Conservation (phyloP, 176 grass and related monocot genomes). For the Aechmea fasciata region DNA sequence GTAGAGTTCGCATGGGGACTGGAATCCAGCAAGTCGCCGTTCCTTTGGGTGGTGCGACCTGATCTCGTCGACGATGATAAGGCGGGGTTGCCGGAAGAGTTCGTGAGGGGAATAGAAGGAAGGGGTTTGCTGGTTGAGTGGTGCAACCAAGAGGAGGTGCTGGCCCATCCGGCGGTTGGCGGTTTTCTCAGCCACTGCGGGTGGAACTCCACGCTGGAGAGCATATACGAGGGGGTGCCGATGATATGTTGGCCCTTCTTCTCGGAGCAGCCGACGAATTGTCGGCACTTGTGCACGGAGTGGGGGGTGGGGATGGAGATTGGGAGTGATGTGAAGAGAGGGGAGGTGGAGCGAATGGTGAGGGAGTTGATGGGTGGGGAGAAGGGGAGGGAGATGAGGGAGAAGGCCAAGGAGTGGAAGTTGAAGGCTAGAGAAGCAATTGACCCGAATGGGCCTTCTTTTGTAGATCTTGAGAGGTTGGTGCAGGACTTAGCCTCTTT, state of each 20-base stretch:
- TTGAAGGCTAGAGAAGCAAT: not conserved
- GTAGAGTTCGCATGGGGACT: slow-evolving; percentile 13
- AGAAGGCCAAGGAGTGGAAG: slow-evolving; percentile 2
- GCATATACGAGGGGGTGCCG: not conserved
- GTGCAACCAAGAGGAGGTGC: slow-evolving; percentile 9
- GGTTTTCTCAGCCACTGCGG: slow-evolving; percentile 16
- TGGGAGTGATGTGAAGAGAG: slow-evolving; percentile 12
- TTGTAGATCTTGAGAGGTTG: not conserved
- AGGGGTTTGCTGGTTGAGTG: not conserved
- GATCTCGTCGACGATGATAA: not conserved
- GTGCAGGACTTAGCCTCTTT: not conserved
- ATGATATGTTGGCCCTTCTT: slow-evolving; percentile 26
- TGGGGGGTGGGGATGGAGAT: slow-evolving; percentile 20
- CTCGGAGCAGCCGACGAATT: slow-evolving; percentile 7
- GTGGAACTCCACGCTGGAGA: slow-evolving; percentile 18
- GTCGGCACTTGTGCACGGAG: not conserved
- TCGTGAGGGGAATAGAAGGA: not conserved
- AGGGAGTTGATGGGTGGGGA: slow-evolving; percentile 15
- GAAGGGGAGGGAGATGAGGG: slow-evolving; percentile 17
- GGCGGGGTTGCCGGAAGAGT: not conserved
- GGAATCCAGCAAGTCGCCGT: not conserved
- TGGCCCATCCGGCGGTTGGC: not conserved
- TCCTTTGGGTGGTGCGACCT: not conserved
- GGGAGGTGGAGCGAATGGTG: slow-evolving; percentile 10
- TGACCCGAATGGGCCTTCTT: not conserved